These are phyloP conservation scores for Cicer bijugum DNA, from an alignment of 306 rosid genomes.

Conservation along the genomic window DNA sequence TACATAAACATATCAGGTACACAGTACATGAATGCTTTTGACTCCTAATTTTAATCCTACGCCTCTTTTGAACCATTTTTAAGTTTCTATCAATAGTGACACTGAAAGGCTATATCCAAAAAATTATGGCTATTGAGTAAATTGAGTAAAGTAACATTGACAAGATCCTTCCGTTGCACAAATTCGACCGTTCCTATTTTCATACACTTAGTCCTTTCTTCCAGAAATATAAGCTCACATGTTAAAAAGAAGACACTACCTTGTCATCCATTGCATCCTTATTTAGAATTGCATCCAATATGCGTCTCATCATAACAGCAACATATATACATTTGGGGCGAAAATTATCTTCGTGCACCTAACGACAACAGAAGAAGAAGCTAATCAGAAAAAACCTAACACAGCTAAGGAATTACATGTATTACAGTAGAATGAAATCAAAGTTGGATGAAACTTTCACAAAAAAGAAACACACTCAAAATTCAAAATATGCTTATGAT, in stretches of 20 bases:
- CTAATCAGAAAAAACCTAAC: conserved; percentile 36
- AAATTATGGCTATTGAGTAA: background rate
- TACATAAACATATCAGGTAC: background rate
- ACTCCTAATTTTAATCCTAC: background rate
- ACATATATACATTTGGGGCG: conserved; percentile 84
- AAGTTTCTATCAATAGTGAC: background rate
- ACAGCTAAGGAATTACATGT: conserved; percentile 29
- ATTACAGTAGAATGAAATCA: conserved; percentile 34
- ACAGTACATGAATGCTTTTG: background rate
- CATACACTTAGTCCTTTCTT: background rate
- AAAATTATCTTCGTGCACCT: conserved; percentile 73
- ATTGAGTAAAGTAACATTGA: background rate
- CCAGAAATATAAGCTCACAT: conserved; percentile 4
- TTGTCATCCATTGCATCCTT: conserved; percentile 97
- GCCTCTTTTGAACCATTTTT: background rate
- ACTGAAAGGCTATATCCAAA: background rate
- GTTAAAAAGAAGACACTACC: conserved; percentile 52
- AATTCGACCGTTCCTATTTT: too few relatives aligned
- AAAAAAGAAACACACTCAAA: conserved; percentile 11
- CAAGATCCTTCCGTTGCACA: background rate
- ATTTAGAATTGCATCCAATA: conserved; percentile 89
- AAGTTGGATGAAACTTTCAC: background rate
- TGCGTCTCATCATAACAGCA: conserved; percentile 89
- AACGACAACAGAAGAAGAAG: conserved; percentile 33
- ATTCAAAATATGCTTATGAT: conserved; percentile 25